Percentiles rank a stretch among this genome's conserved stretches.
phyloP scores from a whole-genome alignment of 805 yeast species.

The Cyberlindnera misumaiensis region DNA sequence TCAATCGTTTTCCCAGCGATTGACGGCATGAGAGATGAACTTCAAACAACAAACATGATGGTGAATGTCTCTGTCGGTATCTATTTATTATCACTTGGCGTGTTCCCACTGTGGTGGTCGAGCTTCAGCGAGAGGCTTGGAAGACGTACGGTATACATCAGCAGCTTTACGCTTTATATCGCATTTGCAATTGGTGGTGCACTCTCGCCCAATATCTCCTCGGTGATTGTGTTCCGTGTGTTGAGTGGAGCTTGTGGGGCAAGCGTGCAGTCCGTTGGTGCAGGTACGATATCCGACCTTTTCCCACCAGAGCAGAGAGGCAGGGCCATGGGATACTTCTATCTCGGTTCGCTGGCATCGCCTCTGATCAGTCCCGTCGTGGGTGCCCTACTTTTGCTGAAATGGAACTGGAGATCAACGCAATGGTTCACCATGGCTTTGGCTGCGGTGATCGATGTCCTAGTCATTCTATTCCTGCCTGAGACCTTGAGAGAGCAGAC shows the following conservation, averaged over 20 bases:
- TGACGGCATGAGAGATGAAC: conserved; percentile 44
- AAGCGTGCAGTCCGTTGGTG: conserved; percentile 83
- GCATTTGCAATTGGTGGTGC: conserved; percentile 73
- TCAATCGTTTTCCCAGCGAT: conserved; percentile 79
- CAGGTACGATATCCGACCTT: conserved; percentile 78
- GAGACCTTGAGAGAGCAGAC: conserved; percentile 66
- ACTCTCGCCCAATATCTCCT: conserved; percentile 49
- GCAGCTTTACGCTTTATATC: conserved; percentile 56
- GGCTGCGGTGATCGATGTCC: conserved; percentile 44
- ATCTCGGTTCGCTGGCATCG: conserved; percentile 75
- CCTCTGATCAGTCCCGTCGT: conserved; percentile 75
- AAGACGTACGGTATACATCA: conserved; percentile 62
- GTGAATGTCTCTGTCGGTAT: conserved; percentile 80
- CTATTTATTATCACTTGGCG: conserved; percentile 64
- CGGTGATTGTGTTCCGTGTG: conserved; percentile 63
- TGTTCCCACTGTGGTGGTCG: conserved; percentile 89
- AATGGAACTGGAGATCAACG: conserved; percentile 85
- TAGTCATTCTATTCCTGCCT: conserved; percentile 55
- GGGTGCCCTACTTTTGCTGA: conserved; percentile 66
- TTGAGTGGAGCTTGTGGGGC: conserved; percentile 78
- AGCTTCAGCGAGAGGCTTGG: conserved; percentile 71
- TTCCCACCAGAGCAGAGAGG: conserved; percentile 66
- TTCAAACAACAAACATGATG: conserved; percentile 49
- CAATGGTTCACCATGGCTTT: conserved; percentile 77
- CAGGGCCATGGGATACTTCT: conserved; percentile 69